Evolutionary conservation across 192 early-diverging fungal genomes (phyloP).

Genomic region (Funneliformis geosporum): DNA sequence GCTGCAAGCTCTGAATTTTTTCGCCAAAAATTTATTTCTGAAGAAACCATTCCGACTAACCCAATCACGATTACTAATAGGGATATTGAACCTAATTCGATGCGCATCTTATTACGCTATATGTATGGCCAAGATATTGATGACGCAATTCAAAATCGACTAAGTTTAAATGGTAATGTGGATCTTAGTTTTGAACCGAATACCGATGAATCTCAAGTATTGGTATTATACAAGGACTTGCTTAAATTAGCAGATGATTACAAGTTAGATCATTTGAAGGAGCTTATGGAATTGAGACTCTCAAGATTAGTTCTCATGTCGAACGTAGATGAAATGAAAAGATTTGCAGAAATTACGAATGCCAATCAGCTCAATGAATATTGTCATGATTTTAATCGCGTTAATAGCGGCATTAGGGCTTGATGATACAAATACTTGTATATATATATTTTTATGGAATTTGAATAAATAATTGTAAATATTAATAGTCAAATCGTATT

Average conservation of each 20-base stretch:
- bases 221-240: neutral
- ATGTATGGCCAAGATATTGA: conserved; percentile 18
- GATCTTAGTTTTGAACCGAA: neutral
- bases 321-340: neutral
- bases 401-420: too few relatives aligned
- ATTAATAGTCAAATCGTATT: too few relatives aligned
- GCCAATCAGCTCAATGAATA: neutral
- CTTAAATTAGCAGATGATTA: neutral
- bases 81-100: neutral
- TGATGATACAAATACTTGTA: too few relatives aligned
- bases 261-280: conserved; percentile 11
- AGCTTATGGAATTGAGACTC: neutral
- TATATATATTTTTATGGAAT: too few relatives aligned
- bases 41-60: neutral
- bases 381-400: too few relatives aligned
- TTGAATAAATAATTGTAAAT: too few relatives aligned
- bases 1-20: conserved; percentile 12
- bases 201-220: neutral
- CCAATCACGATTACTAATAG: neutral
- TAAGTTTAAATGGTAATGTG: neutral
- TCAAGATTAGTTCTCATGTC: neutral
- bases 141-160: neutral
- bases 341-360: neutral
- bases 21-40: neutral
- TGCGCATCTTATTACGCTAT: conserved; percentile 2